Evolutionary conservation across 192 early-diverging fungal genomes (phyloP).

Genomic region (Kickxella alabastrina): DNA sequence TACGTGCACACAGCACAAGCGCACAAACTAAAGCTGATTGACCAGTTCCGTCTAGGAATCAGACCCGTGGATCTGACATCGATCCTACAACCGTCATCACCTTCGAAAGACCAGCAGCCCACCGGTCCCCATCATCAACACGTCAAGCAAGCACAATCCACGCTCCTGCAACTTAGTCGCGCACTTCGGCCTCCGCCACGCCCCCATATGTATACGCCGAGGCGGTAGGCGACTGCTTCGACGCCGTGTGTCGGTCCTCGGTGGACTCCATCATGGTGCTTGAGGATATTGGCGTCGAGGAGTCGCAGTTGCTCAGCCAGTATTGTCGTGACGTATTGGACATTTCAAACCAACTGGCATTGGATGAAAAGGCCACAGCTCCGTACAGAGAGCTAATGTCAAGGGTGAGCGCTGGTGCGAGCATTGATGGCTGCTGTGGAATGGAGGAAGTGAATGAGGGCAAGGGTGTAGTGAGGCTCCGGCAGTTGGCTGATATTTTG

Average conservation of each 20-base stretch:
- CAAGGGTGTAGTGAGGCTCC: slow-evolving; percentile 16
- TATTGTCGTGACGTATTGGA: slow-evolving; percentile 15
- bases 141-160: slow-evolving; percentile 4
- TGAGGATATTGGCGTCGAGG: slow-evolving; percentile 33
- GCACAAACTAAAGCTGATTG: not conserved
- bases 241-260: slow-evolving; percentile 21
- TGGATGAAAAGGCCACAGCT: no score
- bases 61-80: not conserved
- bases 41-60: not conserved
- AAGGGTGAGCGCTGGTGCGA: not conserved
- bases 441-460: not conserved
- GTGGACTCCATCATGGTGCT: slow-evolving; percentile 14
- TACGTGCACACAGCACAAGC: not conserved
- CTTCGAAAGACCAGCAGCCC: no score
- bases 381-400: not conserved
- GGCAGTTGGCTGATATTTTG: slow-evolving; percentile 43
- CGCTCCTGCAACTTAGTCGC: slow-evolving; percentile 15
- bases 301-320: slow-evolving; percentile 40
- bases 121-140: no score
- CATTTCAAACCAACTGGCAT: not conserved
- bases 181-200: slow-evolving; percentile 20
- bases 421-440: not conserved
- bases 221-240: slow-evolving; percentile 12
- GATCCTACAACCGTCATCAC: slow-evolving; percentile 7
- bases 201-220: slow-evolving; percentile 24